phyloP scores from a whole-genome alignment of 768 basidiomycete species.

The Russula griseocarnosa region DNA sequence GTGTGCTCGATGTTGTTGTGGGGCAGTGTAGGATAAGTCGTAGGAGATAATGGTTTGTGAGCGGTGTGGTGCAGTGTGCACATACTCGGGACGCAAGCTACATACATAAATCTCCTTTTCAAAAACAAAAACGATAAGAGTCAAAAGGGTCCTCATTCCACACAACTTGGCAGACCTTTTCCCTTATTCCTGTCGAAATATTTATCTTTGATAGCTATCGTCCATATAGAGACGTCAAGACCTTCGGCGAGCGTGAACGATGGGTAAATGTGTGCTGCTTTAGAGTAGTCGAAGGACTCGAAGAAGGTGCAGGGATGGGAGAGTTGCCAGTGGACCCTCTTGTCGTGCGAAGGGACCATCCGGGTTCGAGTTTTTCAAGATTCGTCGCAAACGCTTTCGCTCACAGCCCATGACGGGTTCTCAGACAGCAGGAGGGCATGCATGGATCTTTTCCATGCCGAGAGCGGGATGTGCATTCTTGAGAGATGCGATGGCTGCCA shows the following conservation, averaged over 20 bases:
- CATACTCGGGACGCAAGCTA: conserved; percentile 61
- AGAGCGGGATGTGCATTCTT: conserved; percentile 56
- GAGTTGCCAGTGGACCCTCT: no score
- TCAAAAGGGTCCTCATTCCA: conserved; percentile 88
- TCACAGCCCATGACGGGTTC: conserved; percentile 70
- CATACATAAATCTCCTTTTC: conserved; percentile 69
- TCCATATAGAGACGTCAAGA: conserved; percentile 61
- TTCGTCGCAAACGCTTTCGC: conserved; percentile 79
- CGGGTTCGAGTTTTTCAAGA: conserved; percentile 58
- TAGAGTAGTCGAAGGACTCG: not conserved
- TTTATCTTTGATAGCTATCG: conserved; percentile 58
- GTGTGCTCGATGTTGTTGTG: not conserved
- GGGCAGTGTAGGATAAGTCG: conserved; percentile 24
- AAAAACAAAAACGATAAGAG: conserved; percentile 40
- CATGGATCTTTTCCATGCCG: conserved; percentile 70
- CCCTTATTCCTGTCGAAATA: conserved; percentile 70
- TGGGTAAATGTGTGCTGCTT: conserved; percentile 41
- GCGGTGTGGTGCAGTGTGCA: conserved; percentile 66
- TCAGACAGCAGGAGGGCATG: conserved; percentile 56
- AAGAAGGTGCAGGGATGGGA: not conserved
- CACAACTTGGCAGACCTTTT: conserved; percentile 77
- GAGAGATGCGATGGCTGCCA: conserved; percentile 49
- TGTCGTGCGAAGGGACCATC: conserved; percentile 35
- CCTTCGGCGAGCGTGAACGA: conserved; percentile 59
- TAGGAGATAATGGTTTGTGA: conserved; percentile 35